Conservation (phyloP, 352 stramenopile species). For the Pythium aquatile region DNA sequence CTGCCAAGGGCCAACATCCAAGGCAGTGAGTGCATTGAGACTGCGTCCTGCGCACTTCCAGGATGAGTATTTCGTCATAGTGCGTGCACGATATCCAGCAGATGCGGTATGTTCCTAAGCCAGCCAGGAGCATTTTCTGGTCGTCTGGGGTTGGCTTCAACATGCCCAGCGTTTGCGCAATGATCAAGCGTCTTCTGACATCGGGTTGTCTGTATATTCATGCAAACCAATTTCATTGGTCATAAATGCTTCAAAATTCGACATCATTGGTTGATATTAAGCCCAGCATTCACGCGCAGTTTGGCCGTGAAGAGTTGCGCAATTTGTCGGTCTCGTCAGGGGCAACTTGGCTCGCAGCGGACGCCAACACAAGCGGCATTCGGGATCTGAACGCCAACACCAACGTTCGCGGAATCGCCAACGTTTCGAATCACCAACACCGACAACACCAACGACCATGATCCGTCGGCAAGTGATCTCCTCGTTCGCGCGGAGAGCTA, state of each 20-base stretch:
- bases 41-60: too few relatives aligned
- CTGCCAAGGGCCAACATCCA: too few relatives aligned
- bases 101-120: neutral
- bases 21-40: too few relatives aligned
- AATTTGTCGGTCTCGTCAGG: constrained; percentile 10
- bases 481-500: constrained; percentile 21
- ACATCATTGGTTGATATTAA: constrained; percentile 17
- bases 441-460: constrained; percentile 12
- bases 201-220: neutral
- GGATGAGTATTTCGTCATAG: too few relatives aligned
- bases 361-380: constrained; percentile 1
- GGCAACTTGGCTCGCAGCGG: neutral
- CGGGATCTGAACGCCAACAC: constrained; percentile 9
- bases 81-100: too few relatives aligned
- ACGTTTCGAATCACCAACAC: constrained; percentile 9
- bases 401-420: constrained; percentile 7
- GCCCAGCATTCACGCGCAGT: neutral
- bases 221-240: constrained; percentile 6
- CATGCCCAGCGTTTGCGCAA: constrained; percentile 27
- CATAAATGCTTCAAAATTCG: neutral
- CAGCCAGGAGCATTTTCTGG: constrained; percentile 24
- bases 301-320: constrained; percentile 22
- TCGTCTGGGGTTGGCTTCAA: constrained; percentile 20
- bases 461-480: constrained; percentile 26
- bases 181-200: constrained; percentile 12